These are phyloP conservation scores for Teratosphaeria viscida DNA, from an alignment of 2,329 filamentous ascomycete species.

Conservation along the genomic window DNA sequence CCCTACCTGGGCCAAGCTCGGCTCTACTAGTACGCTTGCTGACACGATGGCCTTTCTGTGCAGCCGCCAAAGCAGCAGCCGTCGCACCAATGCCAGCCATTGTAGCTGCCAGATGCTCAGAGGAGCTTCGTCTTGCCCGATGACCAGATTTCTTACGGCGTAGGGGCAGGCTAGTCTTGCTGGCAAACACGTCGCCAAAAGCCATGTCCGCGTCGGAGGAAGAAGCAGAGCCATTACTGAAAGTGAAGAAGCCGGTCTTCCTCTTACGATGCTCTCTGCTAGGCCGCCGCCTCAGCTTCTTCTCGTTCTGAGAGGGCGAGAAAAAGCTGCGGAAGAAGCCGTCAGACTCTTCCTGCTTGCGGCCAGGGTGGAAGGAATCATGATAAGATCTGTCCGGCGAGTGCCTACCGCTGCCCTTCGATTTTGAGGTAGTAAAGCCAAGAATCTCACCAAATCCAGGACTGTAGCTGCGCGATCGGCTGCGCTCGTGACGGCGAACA, in stretches of 20 bases:
- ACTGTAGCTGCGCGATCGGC: conserved; percentile 31
- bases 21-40: conserved; percentile 16
- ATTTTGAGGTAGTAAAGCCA: conserved; percentile 9
- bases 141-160: conserved; percentile 14
- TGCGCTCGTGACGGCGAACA: conserved; percentile 27
- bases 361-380: conserved; percentile 6
- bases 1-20: conserved; percentile 15
- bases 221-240: conserved; percentile 36
- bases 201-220: conserved; percentile 38
- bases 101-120: conserved; percentile 37
- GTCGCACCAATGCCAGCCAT: conserved; percentile 38
- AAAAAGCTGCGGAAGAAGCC: conserved; percentile 22
- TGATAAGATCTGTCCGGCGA: conserved; percentile 7
- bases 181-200: conserved; percentile 30
- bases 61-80: conserved; percentile 37
- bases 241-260: conserved; percentile 38
- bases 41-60: conserved; percentile 25
- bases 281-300: conserved; percentile 5
- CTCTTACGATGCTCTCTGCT: conserved; percentile 21
- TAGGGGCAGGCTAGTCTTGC: conserved; percentile 9
- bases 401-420: conserved; percentile 4
- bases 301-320: conserved; percentile 17
- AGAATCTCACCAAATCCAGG: conserved; percentile 17
- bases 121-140: conserved; percentile 27
- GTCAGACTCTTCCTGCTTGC: conserved; percentile 9